Percentiles rank a stretch among this genome's conserved stretches.
phyloP scores from a whole-genome alignment of 2,329 filamentous ascomycete genomes.

The Phyllosticta citriasiana region DNA sequence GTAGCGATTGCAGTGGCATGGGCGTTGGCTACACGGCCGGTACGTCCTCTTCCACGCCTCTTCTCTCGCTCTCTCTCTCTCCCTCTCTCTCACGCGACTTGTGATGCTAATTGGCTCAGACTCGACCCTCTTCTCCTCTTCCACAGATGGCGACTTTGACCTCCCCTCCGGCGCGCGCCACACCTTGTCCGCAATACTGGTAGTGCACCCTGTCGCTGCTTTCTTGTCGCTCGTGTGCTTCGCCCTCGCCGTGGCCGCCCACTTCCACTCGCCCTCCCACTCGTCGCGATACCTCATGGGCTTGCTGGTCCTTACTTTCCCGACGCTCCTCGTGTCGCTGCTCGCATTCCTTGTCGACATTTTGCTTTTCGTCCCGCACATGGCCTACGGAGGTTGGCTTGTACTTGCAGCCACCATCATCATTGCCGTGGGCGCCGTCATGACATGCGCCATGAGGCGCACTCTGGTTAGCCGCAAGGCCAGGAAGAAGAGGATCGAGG shows the following conservation, averaged over 20 bases:
- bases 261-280: conserved; percentile 80
- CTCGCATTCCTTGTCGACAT: conserved; percentile 90
- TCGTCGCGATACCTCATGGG: conserved; percentile 79
- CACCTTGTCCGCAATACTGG: conserved; percentile 75
- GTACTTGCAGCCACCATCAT: conserved; percentile 82
- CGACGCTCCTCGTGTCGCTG: conserved; percentile 73
- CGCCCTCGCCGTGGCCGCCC: conserved; percentile 65
- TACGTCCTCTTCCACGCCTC: conserved; percentile 37
- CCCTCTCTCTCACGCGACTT: not conserved
- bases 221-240: conserved; percentile 79
- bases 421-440: conserved; percentile 68
- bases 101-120: not conserved
- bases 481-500: conserved; percentile 80
- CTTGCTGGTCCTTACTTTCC: conserved; percentile 75
- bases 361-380: conserved; percentile 83
- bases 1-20: conserved; percentile 55
- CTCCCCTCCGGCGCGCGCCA: conserved; percentile 55
- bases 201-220: conserved; percentile 86
- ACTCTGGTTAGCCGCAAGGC: conserved; percentile 86
- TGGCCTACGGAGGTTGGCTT: conserved; percentile 90
- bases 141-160: conserved; percentile 44
- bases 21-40: conserved; percentile 79
- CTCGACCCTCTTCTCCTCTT: conserved; percentile 40
- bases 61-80: not conserved
- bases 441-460: conserved; percentile 90